phyloP scores from a whole-genome alignment of 176 grass and related monocot species.

The Olyra latifolia region DNA sequence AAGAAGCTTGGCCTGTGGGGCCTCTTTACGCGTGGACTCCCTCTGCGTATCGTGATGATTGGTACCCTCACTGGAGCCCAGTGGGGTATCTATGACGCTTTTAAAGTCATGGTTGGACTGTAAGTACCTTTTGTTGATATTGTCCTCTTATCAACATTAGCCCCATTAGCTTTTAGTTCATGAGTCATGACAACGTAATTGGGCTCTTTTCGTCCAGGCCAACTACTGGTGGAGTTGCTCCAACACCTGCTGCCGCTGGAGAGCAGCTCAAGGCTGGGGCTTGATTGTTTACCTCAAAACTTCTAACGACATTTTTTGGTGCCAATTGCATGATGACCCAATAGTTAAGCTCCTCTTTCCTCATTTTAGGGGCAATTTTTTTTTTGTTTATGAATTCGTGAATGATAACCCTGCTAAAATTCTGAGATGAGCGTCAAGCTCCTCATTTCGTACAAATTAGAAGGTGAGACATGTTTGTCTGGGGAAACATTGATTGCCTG shows the following conservation, averaged over 20 bases:
- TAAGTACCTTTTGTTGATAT: conserved; percentile 39
- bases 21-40: conserved; percentile 69
- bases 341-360: not conserved
- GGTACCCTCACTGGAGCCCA: conserved; percentile 77
- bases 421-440: not conserved
- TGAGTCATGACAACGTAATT: not conserved
- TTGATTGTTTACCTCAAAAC: conserved; percentile 3
- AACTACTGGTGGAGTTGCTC: conserved; percentile 64
- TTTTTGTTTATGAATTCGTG: not conserved
- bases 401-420: not conserved
- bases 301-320: not conserved
- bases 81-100: conserved; percentile 82
- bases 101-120: conserved; percentile 89
- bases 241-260: conserved; percentile 25
- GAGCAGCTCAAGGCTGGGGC: conserved; percentile 35
- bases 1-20: conserved; percentile 74
- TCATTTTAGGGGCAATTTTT: not conserved
- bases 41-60: conserved; percentile 79
- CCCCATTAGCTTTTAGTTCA: not conserved
- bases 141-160: not conserved
- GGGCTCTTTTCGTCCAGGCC: conserved; percentile 40
- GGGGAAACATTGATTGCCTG: not conserved
- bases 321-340: not conserved
- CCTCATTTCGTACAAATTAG: not conserved
- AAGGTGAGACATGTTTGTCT: not conserved